Base-by-base conservation (phyloP, 331 rosid species). In the Ulmus americana region DNA sequence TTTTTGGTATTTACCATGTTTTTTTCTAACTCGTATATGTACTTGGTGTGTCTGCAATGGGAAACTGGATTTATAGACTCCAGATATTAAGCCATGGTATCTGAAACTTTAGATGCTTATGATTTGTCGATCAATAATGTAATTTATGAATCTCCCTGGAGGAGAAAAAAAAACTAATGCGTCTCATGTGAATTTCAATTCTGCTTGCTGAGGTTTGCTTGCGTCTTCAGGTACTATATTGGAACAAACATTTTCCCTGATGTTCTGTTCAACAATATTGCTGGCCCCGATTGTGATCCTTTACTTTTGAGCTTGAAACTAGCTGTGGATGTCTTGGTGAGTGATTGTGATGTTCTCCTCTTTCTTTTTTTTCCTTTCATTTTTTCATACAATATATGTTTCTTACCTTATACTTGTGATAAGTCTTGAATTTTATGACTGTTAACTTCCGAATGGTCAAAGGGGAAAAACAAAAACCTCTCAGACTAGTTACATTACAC, bases 241-340 rank as follows among this genome's bases (percentile, higher is more conserved):
- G 98, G 98, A 28, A 77, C 97, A 61, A 78, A 85, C 55, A 42
- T 81, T 63, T 89, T 89, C 80, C 98, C 98, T 45, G 91, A 89
- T 82, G 97, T 89, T 78, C 77, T 92, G 74, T 82, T 87, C 60
- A 92, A 92, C 61, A 81, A 85, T 81, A 82, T 92, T 68, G 97
- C 98, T 1, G 98, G 98, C 59, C 95, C 88, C 52, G 95, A 87
- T 76, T 85, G 98, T 70, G 91, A 92, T 84, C 89, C 95, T 63
- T 74, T 92, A 82, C 91, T 92, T 64, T 76, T 92, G 79, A 89
- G 98, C 88, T 82, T 92, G 84, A 92, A 92, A 70, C 98, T 92
- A 44, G 65, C 97, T 54, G 87, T 89, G 55, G 97, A 92, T 80
- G 95, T 92, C 75, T 75, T 92, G 97, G 98, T 92, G 78, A 84